Evolutionary conservation across 2,329 filamentous ascomycete species (phyloP).

Genomic region (Colletotrichum gigasporum): DNA sequence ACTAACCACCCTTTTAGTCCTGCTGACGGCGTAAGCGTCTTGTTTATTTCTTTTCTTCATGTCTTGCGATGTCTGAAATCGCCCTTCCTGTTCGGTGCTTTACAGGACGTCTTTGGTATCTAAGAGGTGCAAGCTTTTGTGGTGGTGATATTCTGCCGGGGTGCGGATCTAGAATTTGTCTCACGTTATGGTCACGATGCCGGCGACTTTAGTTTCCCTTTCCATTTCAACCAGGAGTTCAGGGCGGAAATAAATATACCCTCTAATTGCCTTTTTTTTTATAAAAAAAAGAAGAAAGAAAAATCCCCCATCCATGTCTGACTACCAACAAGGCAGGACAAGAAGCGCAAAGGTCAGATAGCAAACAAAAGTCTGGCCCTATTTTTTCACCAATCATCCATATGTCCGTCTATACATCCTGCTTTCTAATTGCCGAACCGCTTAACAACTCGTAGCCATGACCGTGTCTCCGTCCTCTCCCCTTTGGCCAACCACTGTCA

Average conservation of each 20-base stretch:
- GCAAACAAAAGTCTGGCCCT: neutral
- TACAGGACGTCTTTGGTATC: too few species aligned
- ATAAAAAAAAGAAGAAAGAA: too few species aligned
- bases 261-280: neutral
- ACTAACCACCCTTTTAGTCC: neutral
- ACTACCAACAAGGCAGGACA: neutral
- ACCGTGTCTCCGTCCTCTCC: neutral
- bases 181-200: neutral
- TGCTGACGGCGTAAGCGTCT: too few species aligned
- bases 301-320: neutral
- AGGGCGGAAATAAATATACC: constrained; percentile 17
- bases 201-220: neutral
- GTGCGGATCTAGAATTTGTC: too few species aligned
- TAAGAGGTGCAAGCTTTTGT: too few species aligned
- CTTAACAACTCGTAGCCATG: neutral
- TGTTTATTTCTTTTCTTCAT: neutral
- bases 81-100: too few species aligned
- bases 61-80: too few species aligned
- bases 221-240: constrained; percentile 1
- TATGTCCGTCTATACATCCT: too few species aligned
- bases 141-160: too few species aligned
- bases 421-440: too few species aligned
- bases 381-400: too few species aligned
- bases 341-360: neutral
- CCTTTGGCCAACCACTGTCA: neutral